Evolutionary conservation across 2,329 filamentous ascomycete species (phyloP), one percentile per base, ranked within the genome.

Genomic region (Parastagonospora avenae): DNA sequence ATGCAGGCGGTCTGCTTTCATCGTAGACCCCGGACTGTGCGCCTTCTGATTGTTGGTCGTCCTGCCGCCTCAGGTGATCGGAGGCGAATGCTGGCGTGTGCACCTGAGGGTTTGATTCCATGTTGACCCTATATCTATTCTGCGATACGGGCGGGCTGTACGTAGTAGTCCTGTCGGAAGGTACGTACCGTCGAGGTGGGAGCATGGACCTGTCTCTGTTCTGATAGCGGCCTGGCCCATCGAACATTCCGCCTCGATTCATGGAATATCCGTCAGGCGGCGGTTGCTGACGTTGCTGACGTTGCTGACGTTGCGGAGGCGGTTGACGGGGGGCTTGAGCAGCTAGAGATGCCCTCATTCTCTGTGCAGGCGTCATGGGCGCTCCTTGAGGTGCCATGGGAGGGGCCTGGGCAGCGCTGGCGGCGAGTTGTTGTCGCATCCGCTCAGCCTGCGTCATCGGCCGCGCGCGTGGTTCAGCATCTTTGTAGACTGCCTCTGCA

Each of bases 401-500:
- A 37, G 59, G 48, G 24, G 52, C 44, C 37, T 42, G 47, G 24
- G 50, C 49, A 28, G 62, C 54, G 31, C 58, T 59, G 32, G 60
- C 58, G 10, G 54, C 52, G 27, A 70, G 48, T 10, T 59, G 57
- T 48, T 60, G 54, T 44, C 63, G 65, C 65, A 70, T 68, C 16
- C 53, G 52, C 54, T 67, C 60, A 14, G 68, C 66, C 55, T 66
- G 62, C 19, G 62, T 64, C 48, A 67, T 44, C 4, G 55, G 57
- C 27, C 58, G 51, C n/a, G 59, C 31, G 11, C 58, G 49, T 32
- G 52, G 48, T 45, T 56, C 38, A 10, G 48, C 60, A 50, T 63
- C 66, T 50, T 64, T 64, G 53, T 64, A 68, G 46, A 63, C 41
- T 8, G 62, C 55, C 62, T 71, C 51, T 41, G 70, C 69, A 51